phyloP scores from a whole-genome alignment of 495 filamentous ascomycete genomes.

The Aspergillus hancockii region DNA sequence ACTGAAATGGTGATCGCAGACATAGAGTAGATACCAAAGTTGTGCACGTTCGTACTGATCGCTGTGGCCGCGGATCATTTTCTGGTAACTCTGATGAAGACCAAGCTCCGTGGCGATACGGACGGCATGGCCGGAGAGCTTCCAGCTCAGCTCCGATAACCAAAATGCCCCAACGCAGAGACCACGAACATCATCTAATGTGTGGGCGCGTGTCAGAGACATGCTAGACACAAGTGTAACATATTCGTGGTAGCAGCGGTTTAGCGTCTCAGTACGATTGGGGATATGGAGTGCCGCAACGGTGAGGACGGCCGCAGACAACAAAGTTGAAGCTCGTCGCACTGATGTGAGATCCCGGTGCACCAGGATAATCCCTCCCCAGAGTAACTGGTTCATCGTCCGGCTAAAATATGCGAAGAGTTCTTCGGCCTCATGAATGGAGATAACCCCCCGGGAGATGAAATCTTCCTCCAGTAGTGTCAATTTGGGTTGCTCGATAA shows the following conservation, averaged over 20 bases:
- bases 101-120: constrained; percentile 56
- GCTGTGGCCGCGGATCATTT: constrained; percentile 42
- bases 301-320: constrained; percentile 52
- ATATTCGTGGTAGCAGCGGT: constrained; percentile 53
- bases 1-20: constrained; percentile 58
- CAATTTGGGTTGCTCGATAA: constrained; percentile 43
- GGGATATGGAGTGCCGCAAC: constrained; percentile 56
- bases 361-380: constrained; percentile 57
- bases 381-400: constrained; percentile 57
- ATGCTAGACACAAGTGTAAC: constrained; percentile 51
- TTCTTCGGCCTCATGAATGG: constrained; percentile 50
- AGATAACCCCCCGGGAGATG: constrained; percentile 50
- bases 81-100: constrained; percentile 52
- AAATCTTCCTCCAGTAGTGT: constrained; percentile 54
- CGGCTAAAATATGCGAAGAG: constrained; percentile 54
- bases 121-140: constrained; percentile 54
- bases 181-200: constrained; percentile 52
- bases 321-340: constrained; percentile 48
- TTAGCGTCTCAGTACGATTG: constrained; percentile 50
- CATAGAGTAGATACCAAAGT: constrained; percentile 54
- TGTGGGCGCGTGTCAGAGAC: constrained; percentile 51
- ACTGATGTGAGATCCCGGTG: constrained; percentile 51
- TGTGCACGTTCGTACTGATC: constrained; percentile 54
- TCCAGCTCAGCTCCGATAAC: constrained; percentile 56
- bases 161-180: constrained; percentile 56